phyloP scores from a whole-genome alignment of 805 yeast genomes.

The Saturnispora dispora region DNA sequence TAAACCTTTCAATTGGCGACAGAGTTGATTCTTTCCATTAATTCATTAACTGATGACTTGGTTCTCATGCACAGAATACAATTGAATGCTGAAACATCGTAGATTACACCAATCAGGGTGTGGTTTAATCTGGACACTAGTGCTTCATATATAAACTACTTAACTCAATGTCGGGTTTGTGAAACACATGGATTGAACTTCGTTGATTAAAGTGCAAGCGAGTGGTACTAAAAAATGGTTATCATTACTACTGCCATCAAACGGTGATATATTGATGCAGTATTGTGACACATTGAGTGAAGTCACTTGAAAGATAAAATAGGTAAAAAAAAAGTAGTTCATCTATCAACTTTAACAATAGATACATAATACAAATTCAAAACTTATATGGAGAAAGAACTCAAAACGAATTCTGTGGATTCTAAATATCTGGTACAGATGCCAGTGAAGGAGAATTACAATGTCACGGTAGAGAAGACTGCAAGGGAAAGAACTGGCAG shows the following conservation, averaged over 20 bases:
- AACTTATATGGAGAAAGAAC: background rate
- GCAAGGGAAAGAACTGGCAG: slow-evolving; percentile 45
- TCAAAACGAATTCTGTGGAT: background rate
- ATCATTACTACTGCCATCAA: background rate
- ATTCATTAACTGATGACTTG: too few species aligned
- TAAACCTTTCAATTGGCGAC: too few species aligned
- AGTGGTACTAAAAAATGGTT: background rate
- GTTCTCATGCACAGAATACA: too few species aligned
- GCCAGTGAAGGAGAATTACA: slow-evolving; percentile 8
- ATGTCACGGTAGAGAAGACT: slow-evolving; percentile 22
- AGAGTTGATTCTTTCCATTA: too few species aligned
- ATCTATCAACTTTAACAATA: background rate
- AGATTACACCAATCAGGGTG: too few species aligned
- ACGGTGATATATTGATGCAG: background rate
- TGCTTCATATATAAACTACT: too few species aligned
- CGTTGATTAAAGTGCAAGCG: background rate
- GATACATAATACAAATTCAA: background rate
- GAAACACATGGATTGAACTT: background rate
- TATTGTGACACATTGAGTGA: background rate
- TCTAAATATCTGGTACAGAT: slow-evolving; percentile 7
- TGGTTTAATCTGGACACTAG: too few species aligned
- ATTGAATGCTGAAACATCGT: too few species aligned
- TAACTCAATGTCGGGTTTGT: background rate
- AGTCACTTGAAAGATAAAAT: background rate
- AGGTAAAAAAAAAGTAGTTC: too few species aligned